Base-by-base conservation (phyloP, 176 grass and related monocot genomes). In the Triticum aestivum region DNA sequence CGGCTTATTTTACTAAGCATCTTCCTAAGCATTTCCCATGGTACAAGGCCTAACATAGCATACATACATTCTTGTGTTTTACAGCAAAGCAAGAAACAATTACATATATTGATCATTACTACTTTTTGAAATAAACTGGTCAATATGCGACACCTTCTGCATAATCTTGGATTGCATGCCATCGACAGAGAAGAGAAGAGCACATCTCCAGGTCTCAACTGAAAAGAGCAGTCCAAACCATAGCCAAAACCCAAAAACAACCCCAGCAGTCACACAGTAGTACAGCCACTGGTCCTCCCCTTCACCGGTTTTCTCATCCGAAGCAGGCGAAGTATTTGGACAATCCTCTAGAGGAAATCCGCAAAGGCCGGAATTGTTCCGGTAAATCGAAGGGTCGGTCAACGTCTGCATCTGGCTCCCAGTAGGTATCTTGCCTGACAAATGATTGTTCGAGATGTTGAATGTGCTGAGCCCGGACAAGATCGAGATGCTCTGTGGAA, bases 351-450 rank as follows among this genome's bases (percentile, higher is more conserved):
- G 86, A 14, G 94, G 89, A 82, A 12, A 0, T 33, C 94, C 94
- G 66, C 94, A 97, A 2, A 97, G 86, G 20, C 76, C 89, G 15
- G 79, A 73, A 79, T 97, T 97, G 61, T 90, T 88, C 32, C 54
- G 8, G 69, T 94, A 92, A 14, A 85, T 80, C 2, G 75, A 88
- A 58, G 82, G 85, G 2, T 97, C 78, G 49, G 4, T 69, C 1
- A 96, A n/a, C 3, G 94, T 96, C 26, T 92, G 94, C 23, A 97
- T 80, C 73, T 97, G 94, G 69, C 11, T 79, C 11, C 89, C 92
- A 0, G 4, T 47, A 3, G 91, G 94, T 74, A 97, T 97, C 63
- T 72, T 42, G 69, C 94, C 94, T 0, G 84, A 73, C 56, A 93
- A 51, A 52, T 84, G 32, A 20, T 96, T 96, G 62, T 91, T 74